Percentiles rank a stretch among this genome's conserved stretches.
Conservation (phyloP, 2,329 filamentous ascomycete genomes). For the Helotiales sp. region DNA sequence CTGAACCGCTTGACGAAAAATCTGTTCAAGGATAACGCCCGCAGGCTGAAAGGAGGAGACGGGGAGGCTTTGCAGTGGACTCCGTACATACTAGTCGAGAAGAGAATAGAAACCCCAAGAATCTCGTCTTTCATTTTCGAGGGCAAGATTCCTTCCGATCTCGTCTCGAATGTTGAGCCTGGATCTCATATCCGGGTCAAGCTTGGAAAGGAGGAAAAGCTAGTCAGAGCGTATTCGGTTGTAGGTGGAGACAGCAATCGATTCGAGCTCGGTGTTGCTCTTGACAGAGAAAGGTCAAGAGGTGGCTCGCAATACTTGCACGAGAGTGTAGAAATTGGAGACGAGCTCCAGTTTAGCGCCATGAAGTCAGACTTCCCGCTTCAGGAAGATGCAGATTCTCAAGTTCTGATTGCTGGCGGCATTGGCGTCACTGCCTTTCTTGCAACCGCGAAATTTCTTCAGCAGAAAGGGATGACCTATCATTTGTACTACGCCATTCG, state of each 20-base stretch:
- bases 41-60: constrained; percentile 5
- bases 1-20: constrained; percentile 1
- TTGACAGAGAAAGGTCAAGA: constrained; percentile 53
- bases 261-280: constrained; percentile 61
- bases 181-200: constrained; percentile 62
- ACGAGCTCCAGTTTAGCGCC: constrained; percentile 54
- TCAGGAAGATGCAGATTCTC: constrained; percentile 54
- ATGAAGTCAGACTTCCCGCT: constrained; percentile 55
- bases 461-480: constrained; percentile 52
- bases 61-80: constrained; percentile 36
- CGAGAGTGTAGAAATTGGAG: constrained; percentile 50
- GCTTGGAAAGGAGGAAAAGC: constrained; percentile 52
- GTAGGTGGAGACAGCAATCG: constrained; percentile 35
- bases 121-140: constrained; percentile 59
- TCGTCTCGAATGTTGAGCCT: constrained; percentile 28
- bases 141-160: constrained; percentile 45
- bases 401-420: constrained; percentile 66
- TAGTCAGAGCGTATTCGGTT: constrained; percentile 65
- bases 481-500: constrained; percentile 63
- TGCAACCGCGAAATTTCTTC: constrained; percentile 50
- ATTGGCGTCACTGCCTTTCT: constrained; percentile 70
- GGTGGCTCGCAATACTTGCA: constrained; percentile 66
- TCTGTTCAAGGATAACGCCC: not conserved
- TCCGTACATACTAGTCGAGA: constrained; percentile 50
- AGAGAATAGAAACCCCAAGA: constrained; percentile 54